A percentile compares a stretch with the other conserved stretches of the same genome.
Evolutionary conservation across 108 stramenopile genomes (phyloP).

Genomic region (Parmales sp.): DNA sequence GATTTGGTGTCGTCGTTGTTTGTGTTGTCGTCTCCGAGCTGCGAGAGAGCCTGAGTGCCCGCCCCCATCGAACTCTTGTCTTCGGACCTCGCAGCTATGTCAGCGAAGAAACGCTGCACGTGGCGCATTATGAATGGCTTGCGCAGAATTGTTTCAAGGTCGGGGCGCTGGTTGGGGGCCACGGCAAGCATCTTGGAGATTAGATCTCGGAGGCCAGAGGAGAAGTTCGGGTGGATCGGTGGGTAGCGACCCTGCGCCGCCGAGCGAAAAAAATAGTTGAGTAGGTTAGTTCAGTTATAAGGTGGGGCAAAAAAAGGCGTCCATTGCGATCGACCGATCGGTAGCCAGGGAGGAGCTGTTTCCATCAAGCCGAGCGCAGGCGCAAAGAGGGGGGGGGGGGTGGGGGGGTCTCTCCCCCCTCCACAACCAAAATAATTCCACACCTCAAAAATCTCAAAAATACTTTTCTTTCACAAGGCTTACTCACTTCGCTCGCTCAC

Average conservation of each 20-base stretch:
- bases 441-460: no score
- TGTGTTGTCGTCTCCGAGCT: background rate
- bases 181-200: slow-evolving; percentile 23
- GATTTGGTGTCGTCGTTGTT: background rate
- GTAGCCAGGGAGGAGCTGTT: no score
- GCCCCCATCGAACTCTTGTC: background rate
- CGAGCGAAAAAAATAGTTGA: background rate
- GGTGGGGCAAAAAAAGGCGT: background rate
- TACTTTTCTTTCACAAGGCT: no score
- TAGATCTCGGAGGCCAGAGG: slow-evolving; percentile 9
- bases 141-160: slow-evolving; percentile 21
- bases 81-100: slow-evolving; percentile 9
- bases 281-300: background rate
- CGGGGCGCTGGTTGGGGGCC: slow-evolving; percentile 19
- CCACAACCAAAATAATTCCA: no score
- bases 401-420: no score
- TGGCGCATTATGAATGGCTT: slow-evolving; percentile 30
- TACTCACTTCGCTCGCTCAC: no score
- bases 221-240: slow-evolving; percentile 18
- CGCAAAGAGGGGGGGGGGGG: no score
- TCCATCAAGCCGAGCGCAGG: no score
- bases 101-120: slow-evolving; percentile 19
- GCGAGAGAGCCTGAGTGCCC: background rate
- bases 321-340: background rate
- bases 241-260: slow-evolving; percentile 18